A percentile compares a stretch with the other conserved stretches of the same genome.
Conservation (phyloP, 2,329 filamentous ascomycete species). For the Trichophyton equinum region DNA sequence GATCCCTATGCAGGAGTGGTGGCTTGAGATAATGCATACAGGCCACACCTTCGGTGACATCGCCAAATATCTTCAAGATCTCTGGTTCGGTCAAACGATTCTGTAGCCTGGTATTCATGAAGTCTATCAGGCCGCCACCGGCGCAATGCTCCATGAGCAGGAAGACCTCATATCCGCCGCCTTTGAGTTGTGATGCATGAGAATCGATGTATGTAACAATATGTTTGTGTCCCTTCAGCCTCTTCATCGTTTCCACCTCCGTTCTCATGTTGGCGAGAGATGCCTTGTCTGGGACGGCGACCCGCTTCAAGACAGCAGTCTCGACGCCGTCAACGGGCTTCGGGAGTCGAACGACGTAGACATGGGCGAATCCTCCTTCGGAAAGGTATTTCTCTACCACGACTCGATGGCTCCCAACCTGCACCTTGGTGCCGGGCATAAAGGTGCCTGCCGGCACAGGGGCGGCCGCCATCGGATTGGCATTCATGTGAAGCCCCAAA, state of each 20-base stretch:
- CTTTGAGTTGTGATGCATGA: slow-evolving; percentile 84
- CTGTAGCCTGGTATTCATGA: slow-evolving; percentile 97
- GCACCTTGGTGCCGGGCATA: slow-evolving; percentile 85
- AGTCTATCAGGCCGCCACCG: slow-evolving; percentile 92
- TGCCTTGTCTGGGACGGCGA: slow-evolving; percentile 93
- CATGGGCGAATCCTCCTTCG: slow-evolving; percentile 94
- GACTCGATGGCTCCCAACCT: slow-evolving; percentile 83
- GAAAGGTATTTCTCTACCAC: slow-evolving; percentile 95
- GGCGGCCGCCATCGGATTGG: slow-evolving; percentile 15
- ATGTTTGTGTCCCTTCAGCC: slow-evolving; percentile 85
- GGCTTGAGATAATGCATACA: slow-evolving; percentile 99
- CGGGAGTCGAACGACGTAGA: slow-evolving; percentile 85
- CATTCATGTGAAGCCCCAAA: neutral
- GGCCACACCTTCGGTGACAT: slow-evolving; percentile 89
- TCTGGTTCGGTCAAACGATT: slow-evolving; percentile 94
- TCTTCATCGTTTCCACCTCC: slow-evolving; percentile 99
- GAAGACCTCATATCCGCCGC: slow-evolving; percentile 94
- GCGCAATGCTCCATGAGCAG: slow-evolving; percentile 96
- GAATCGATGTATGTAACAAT: slow-evolving; percentile 99
- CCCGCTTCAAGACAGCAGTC: slow-evolving; percentile 77
- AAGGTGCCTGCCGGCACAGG: slow-evolving; percentile 67
- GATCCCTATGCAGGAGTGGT: slow-evolving; percentile 76
- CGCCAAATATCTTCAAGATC: slow-evolving; percentile 91
- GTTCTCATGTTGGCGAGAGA: slow-evolving; percentile 90
- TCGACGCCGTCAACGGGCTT: slow-evolving; percentile 65